Conservation (phyloP, 306 rosid genomes). For the Dryas alaskensis region DNA sequence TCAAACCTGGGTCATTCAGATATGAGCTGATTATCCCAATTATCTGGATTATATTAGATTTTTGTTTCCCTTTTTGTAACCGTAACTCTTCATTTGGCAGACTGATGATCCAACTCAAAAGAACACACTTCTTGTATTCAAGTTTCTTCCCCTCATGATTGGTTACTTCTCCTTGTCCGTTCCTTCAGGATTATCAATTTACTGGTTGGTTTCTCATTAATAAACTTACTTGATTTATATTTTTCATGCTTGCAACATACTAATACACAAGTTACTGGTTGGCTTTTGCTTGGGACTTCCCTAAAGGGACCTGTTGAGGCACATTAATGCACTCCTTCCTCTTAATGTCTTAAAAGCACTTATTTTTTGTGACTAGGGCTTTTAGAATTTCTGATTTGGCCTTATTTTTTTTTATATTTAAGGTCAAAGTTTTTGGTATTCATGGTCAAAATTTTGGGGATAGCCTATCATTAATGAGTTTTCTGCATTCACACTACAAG, state of each 20-base stretch:
- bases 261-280: neutral
- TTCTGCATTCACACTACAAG: neutral
- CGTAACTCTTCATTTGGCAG: slow-evolving; percentile 56
- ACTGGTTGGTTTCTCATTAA: slow-evolving; percentile 74
- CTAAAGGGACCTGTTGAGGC: neutral
- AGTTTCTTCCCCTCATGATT: slow-evolving; percentile 99
- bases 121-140: slow-evolving; percentile 80
- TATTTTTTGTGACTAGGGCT: neutral
- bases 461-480: neutral
- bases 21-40: neutral
- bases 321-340: neutral
- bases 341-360: neutral
- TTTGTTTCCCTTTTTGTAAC: neutral
- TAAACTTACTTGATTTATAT: neutral
- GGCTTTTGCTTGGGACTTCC: neutral
- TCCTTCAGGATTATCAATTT: slow-evolving; percentile 96
- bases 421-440: neutral
- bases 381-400: neutral
- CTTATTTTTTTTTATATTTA: neutral
- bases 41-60: neutral
- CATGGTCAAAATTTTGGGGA: neutral
- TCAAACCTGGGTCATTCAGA: neutral
- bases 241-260: neutral
- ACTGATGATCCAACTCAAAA: slow-evolving; percentile 90
- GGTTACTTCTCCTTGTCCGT: slow-evolving; percentile 98